phyloP scores from a whole-genome alignment of 306 rosid genomes.

The Dicorynia guianensis region DNA sequence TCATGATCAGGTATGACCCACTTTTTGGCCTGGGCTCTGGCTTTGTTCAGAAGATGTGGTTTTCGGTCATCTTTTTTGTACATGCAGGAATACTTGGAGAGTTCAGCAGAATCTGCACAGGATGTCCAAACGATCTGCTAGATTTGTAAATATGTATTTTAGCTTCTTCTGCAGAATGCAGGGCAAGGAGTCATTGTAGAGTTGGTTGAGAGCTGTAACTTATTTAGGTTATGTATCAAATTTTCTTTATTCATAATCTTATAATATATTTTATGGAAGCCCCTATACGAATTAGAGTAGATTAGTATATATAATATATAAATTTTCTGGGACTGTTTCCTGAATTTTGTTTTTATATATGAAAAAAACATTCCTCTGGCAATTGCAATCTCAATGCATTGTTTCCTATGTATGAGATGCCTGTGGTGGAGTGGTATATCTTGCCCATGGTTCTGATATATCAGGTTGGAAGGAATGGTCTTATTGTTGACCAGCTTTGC shows the following conservation, averaged over 20 bases:
- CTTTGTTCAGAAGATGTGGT: slow-evolving; percentile 43
- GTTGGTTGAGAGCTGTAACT: slow-evolving; percentile 71
- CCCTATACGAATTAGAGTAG: slow-evolving; percentile 47
- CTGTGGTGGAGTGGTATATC: background rate
- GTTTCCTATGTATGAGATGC: background rate
- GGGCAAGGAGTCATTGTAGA: slow-evolving; percentile 72
- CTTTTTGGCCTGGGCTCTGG: slow-evolving; percentile 47
- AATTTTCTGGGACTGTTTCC: slow-evolving; percentile 43
- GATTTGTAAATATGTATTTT: slow-evolving; percentile 78
- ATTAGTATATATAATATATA: slow-evolving; percentile 40
- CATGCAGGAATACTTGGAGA: slow-evolving; percentile 44
- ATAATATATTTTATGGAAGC: slow-evolving; percentile 56
- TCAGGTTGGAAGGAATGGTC: background rate
- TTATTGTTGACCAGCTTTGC: slow-evolving; percentile 27
- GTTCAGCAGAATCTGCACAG: slow-evolving; percentile 46
- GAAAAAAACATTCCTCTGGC: slow-evolving; percentile 31
- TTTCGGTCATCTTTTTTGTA: slow-evolving; percentile 43
- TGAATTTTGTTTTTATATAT: slow-evolving; percentile 30
- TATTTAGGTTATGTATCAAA: slow-evolving; percentile 59
- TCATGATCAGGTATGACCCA: slow-evolving; percentile 52
- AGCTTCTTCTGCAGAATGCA: slow-evolving; percentile 76
- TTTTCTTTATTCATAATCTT: slow-evolving; percentile 32
- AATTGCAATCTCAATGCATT: background rate
- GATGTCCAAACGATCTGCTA: slow-evolving; percentile 45
- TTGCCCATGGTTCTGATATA: background rate